These are phyloP conservation scores for Epichloe bromicola DNA, from an alignment of 2,329 filamentous ascomycete species.

Conservation along the genomic window DNA sequence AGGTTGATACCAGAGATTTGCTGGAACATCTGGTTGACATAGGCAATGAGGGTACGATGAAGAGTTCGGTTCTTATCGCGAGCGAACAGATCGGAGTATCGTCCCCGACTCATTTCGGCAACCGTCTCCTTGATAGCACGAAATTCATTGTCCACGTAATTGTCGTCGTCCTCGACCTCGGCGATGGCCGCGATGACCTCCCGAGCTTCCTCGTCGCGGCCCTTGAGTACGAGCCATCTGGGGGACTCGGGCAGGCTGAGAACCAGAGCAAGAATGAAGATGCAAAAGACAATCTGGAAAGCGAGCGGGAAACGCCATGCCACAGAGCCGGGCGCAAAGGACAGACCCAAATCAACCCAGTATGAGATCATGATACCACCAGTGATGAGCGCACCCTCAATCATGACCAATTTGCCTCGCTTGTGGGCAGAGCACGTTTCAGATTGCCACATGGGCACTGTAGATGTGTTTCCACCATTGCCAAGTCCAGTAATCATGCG, in stretches of 20 bases:
- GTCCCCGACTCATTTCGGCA: slow-evolving; percentile 52
- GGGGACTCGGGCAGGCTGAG: slow-evolving; percentile 42
- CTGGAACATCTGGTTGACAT: slow-evolving; percentile 50
- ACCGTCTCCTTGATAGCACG: slow-evolving; percentile 52
- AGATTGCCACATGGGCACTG: slow-evolving; percentile 46
- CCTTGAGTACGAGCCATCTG: slow-evolving; percentile 33
- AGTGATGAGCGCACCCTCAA: slow-evolving; percentile 45
- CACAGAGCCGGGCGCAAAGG: slow-evolving; percentile 29
- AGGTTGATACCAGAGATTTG: slow-evolving; percentile 52
- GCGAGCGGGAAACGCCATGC: slow-evolving; percentile 47
- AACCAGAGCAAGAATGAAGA: slow-evolving; percentile 42
- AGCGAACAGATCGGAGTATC: slow-evolving; percentile 44
- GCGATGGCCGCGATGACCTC: slow-evolving; percentile 39
- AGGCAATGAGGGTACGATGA: slow-evolving; percentile 47
- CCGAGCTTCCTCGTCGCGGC: slow-evolving; percentile 32
- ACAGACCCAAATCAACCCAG: slow-evolving; percentile 48
- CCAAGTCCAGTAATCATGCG: slow-evolving; percentile 46
- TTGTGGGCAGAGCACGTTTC: slow-evolving; percentile 45
- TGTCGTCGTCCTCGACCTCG: slow-evolving; percentile 38
- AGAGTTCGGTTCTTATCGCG: slow-evolving; percentile 43
- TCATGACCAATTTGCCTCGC: slow-evolving; percentile 47
- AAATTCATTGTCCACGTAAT: slow-evolving; percentile 45
- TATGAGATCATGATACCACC: slow-evolving; percentile 44
- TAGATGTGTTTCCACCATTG: slow-evolving; percentile 44
- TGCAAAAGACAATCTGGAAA: slow-evolving; percentile 41